Evolutionary conservation across 495 filamentous ascomycete genomes (phyloP).

Genomic region (Penicillium angulare): DNA sequence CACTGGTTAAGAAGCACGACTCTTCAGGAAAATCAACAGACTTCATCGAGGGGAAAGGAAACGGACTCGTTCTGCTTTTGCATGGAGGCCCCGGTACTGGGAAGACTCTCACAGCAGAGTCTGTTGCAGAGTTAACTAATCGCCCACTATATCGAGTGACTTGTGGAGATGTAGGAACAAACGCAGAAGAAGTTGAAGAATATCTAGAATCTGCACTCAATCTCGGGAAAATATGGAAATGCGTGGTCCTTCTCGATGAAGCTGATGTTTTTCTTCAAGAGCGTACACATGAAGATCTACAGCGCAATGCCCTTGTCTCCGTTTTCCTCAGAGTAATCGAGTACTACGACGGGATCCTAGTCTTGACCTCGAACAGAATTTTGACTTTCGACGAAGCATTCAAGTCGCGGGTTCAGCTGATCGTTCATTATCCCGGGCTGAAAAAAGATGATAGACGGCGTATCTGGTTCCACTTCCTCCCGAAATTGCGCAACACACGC

Average conservation of each 20-base stretch:
- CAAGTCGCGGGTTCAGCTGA: slow-evolving; percentile 49
- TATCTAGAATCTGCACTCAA: slow-evolving; percentile 40
- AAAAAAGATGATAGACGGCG: slow-evolving; percentile 9
- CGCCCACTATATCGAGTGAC: slow-evolving; percentile 29
- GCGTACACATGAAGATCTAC: slow-evolving; percentile 35
- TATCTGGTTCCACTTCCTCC: slow-evolving; percentile 44
- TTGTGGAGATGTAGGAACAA: slow-evolving; percentile 38
- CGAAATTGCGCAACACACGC: no score
- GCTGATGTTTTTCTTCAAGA: slow-evolving; percentile 56
- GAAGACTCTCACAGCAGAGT: slow-evolving; percentile 37
- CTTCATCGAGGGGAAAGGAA: slow-evolving; percentile 33
- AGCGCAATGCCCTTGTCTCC: slow-evolving; percentile 49
- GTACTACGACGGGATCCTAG: slow-evolving; percentile 49
- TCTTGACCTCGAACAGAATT: slow-evolving; percentile 42
- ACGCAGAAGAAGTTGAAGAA: slow-evolving; percentile 36
- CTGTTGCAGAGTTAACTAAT: slow-evolving; percentile 23
- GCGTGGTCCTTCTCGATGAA: slow-evolving; percentile 56
- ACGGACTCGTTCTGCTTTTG: slow-evolving; percentile 50
- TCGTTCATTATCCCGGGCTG: slow-evolving; percentile 33
- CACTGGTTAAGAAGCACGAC: slow-evolving; percentile 41
- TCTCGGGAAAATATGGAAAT: slow-evolving; percentile 43
- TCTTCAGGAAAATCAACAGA: slow-evolving; percentile 28
- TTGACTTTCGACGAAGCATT: slow-evolving; percentile 51
- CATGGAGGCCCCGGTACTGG: slow-evolving; percentile 50
- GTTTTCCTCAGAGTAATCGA: slow-evolving; percentile 58